Evolutionary conservation across 306 rosid genomes (phyloP).

Genomic region (Acmispon strigosus): DNA sequence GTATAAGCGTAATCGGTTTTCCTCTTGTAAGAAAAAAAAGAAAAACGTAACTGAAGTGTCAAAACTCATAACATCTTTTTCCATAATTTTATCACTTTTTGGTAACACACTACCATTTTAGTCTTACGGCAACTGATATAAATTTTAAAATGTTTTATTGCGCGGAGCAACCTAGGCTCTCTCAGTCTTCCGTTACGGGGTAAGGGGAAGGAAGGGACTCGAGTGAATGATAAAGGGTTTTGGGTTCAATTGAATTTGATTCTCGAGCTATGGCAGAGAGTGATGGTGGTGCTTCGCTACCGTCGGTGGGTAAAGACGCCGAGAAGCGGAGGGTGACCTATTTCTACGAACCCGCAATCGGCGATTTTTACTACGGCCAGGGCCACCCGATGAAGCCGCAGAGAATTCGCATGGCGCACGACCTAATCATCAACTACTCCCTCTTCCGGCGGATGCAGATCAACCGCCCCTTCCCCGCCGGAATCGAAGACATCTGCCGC

Average conservation of each 20-base stretch:
- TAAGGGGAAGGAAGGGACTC: not conserved
- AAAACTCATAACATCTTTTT: too few relatives aligned
- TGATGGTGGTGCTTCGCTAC: slow-evolving; percentile 51
- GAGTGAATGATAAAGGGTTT: slow-evolving; percentile 1
- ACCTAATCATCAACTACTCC: slow-evolving; percentile 55
- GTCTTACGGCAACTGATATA: not conserved
- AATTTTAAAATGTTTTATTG: too few relatives aligned
- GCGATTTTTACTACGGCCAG: slow-evolving; percentile 70
- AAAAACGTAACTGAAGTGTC: too few relatives aligned
- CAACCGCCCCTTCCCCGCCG: slow-evolving; percentile 54
- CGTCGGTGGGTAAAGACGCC: slow-evolving; percentile 52
- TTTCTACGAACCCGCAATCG: slow-evolving; percentile 72
- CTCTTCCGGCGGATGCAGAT: slow-evolving; percentile 77
- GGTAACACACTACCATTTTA: too few relatives aligned
- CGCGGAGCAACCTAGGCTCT: too few relatives aligned
- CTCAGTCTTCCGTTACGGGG: too few relatives aligned
- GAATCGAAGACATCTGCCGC: slow-evolving; percentile 37
- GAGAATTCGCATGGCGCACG: slow-evolving; percentile 75
- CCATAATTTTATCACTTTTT: too few relatives aligned
- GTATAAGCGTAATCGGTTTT: too few relatives aligned
- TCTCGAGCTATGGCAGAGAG: slow-evolving; percentile 3
- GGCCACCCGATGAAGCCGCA: slow-evolving; percentile 84
- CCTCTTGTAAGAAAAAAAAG: too few relatives aligned
- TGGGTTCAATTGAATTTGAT: not conserved
- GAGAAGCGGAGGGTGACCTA: slow-evolving; percentile 54